phyloP scores from a whole-genome alignment of 768 basidiomycete species.

The Lanmaoa pseudosensibilis region DNA sequence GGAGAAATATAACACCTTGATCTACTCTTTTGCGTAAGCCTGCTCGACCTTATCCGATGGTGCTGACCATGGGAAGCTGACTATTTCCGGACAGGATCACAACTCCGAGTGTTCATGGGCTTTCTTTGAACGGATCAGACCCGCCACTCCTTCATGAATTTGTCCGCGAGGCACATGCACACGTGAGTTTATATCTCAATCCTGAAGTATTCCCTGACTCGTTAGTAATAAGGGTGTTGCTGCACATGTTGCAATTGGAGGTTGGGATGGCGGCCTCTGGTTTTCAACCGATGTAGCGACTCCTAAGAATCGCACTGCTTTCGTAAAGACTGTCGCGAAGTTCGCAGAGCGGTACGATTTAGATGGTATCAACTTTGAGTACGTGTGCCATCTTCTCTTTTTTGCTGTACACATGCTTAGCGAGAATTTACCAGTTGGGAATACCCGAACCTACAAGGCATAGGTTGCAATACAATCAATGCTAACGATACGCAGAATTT shows the following conservation, averaged over 20 bases:
- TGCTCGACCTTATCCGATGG: too few relatives aligned
- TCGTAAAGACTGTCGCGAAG: slow-evolving; percentile 52
- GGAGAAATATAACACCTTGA: slow-evolving; percentile 66
- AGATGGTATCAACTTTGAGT: slow-evolving; percentile 48
- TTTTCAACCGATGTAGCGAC: slow-evolving; percentile 65
- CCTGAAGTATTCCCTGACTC: not conserved
- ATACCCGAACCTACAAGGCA: slow-evolving; percentile 65
- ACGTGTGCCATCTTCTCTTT: not conserved
- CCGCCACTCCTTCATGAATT: slow-evolving; percentile 54
- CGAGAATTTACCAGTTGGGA: slow-evolving; percentile 64
- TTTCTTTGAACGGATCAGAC: slow-evolving; percentile 44
- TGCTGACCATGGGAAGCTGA: not conserved
- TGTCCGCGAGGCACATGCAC: slow-evolving; percentile 42
- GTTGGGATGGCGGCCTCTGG: slow-evolving; percentile 63
- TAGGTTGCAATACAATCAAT: slow-evolving; percentile 62
- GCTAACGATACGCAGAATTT: slow-evolving; percentile 69
- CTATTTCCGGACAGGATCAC: slow-evolving; percentile 27
- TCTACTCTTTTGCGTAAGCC: slow-evolving; percentile 65
- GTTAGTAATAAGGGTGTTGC: slow-evolving; percentile 44
- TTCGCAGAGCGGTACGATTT: slow-evolving; percentile 50
- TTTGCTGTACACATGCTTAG: not conserved
- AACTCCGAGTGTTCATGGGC: slow-evolving; percentile 30
- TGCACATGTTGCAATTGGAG: slow-evolving; percentile 64
- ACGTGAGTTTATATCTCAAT: slow-evolving; percentile 26
- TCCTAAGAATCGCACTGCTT: slow-evolving; percentile 53